Evolutionary conservation across 2,329 filamentous ascomycete genomes (phyloP).

Genomic region (Pyricularia grisea): DNA sequence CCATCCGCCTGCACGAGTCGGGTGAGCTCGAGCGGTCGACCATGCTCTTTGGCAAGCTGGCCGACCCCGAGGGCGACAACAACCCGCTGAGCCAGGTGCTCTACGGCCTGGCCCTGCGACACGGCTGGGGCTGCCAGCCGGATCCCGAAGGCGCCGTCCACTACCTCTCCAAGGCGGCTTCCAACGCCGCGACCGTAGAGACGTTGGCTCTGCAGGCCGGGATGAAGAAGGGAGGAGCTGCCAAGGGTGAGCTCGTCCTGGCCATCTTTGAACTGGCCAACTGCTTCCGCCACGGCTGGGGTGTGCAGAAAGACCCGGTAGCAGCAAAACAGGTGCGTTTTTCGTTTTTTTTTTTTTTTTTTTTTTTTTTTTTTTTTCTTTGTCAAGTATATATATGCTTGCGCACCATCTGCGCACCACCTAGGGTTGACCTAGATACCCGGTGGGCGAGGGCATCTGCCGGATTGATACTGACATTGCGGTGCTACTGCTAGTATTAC

Average conservation of each 20-base stretch:
- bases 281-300: constrained; percentile 92
- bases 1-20: constrained; percentile 85
- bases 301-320: constrained; percentile 73
- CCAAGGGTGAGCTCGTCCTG: constrained; percentile 91
- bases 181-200: constrained; percentile 83
- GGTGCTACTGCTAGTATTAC: constrained; percentile 58
- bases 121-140: constrained; percentile 82
- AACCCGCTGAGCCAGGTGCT: constrained; percentile 93
- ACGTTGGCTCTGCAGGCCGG: constrained; percentile 76
- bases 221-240: constrained; percentile 84
- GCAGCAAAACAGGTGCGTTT: constrained; percentile 63
- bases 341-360: constrained; percentile 6
- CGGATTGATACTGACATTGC: background rate
- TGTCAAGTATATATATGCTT: background rate
- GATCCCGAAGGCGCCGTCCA: constrained; percentile 66
- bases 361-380: background rate
- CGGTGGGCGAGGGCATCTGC: background rate
- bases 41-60: constrained; percentile 73
- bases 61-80: constrained; percentile 75
- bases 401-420: background rate
- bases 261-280: constrained; percentile 94
- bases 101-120: constrained; percentile 86
- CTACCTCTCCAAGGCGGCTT: constrained; percentile 81
- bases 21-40: constrained; percentile 75
- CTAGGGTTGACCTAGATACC: background rate